Percentiles rank a stretch among this genome's conserved stretches.
Conservation (phyloP, 805 yeast genomes). For the Lachancea sp. region DNA sequence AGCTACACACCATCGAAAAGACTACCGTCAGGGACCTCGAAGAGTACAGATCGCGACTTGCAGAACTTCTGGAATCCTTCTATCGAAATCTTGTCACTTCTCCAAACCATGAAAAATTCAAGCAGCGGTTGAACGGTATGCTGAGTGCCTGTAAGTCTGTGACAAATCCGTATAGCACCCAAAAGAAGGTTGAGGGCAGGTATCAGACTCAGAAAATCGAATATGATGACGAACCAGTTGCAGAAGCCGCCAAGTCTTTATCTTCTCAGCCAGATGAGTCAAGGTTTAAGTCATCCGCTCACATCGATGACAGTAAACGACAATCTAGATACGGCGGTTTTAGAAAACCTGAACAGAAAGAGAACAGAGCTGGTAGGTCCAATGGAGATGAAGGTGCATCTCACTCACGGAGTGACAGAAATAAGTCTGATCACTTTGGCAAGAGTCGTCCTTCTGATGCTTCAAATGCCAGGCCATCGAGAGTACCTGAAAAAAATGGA, state of each 20-base stretch:
- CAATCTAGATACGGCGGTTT: conserved; percentile 4
- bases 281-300: neutral
- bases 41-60: conserved; percentile 1
- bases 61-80: conserved; percentile 10
- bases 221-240: conserved; percentile 5
- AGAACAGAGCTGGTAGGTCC: neutral
- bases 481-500: neutral
- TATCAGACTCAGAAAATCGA: neutral
- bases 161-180: conserved; percentile 1
- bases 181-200: neutral
- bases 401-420: neutral
- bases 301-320: neutral
- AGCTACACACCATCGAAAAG: conserved; percentile 7
- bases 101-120: conserved; percentile 6
- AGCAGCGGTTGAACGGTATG: conserved; percentile 1
- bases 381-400: neutral
- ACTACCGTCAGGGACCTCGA: neutral
- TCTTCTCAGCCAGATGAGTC: neutral
- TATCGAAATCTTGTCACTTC: conserved; percentile 14
- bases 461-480: neutral
- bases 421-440: neutral
- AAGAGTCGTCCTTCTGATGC: neutral
- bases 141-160: conserved; percentile 3
- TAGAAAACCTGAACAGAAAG: neutral
- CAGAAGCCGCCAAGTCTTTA: neutral